Conservation (phyloP, 345 rosid species). For the Salix dunnii region DNA sequence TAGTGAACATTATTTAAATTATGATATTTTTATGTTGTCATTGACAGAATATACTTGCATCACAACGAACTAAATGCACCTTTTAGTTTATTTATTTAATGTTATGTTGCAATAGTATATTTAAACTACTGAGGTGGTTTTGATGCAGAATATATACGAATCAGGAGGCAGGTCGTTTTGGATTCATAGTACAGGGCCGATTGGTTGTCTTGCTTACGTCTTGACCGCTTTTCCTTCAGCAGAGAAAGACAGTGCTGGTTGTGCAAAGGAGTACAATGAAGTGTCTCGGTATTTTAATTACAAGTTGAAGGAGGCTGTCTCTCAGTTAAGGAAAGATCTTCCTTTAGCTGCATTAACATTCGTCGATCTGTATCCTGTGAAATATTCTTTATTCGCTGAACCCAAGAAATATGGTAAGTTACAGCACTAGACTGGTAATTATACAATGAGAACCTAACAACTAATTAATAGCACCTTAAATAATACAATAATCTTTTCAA, state of each 20-base stretch:
- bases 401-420: slow-evolving; percentile 42
- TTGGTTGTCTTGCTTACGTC: slow-evolving; percentile 54
- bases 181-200: slow-evolving; percentile 79
- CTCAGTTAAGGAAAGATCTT: slow-evolving; percentile 32
- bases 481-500: no score
- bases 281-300: slow-evolving; percentile 46
- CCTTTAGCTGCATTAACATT: slow-evolving; percentile 42
- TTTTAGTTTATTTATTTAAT: no score
- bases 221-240: slow-evolving; percentile 26
- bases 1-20: no score
- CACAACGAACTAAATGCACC: no score
- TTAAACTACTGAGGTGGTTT: background rate
- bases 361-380: slow-evolving; percentile 49
- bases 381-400: slow-evolving; percentile 41
- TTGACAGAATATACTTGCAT: no score
- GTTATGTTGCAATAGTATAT: no score
- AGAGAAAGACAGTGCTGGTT: slow-evolving; percentile 42
- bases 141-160: slow-evolving; percentile 37
- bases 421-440: no score
- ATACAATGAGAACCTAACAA: no score
- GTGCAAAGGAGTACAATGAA: slow-evolving; percentile 44
- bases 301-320: slow-evolving; percentile 30
- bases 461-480: no score
- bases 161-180: slow-evolving; percentile 54
- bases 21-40: no score